Evolutionary conservation across 176 grass and related monocot genomes (phyloP), one percentile per base, ranked within the genome.

Genomic region (Aegilops bicornis): DNA sequence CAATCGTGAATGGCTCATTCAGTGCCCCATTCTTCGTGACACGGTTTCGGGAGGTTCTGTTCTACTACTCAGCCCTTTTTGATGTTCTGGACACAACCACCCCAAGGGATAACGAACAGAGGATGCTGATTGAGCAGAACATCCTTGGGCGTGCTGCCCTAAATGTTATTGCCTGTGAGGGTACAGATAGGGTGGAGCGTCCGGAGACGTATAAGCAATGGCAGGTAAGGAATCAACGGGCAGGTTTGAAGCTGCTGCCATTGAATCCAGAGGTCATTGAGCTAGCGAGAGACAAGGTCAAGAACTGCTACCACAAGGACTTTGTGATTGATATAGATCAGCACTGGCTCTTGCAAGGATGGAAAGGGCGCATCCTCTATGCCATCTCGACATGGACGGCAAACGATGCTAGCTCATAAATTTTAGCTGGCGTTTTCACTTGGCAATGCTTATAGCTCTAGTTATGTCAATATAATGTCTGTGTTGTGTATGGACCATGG

Each of bases 171-270:
- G 86, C 94, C 0, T 97, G 94, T 33, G 94, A 97, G 81, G 91
- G 94, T 50, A 70, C 86, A 79, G 94, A 93, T 73, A 83, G 94
- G 64, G 91, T 94, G 83, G 92, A 90, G 75, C 92, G 94, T 22
- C 94, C 94, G 16, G 94, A 97, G 90, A 97, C 89, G 0, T 97
- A 97, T 78, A 97, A 93, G 79, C 94, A 97, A 31, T 97, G 94
- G 94, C 94, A 97, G 86, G 87, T 97, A 24, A 85, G 94, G 82
- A 84, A 97, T 84, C 90, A 92, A 31, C 89, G 91, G 42, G 89
- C 91, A 3, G 94, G 94, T 64, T 79, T 97, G 75, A 97, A 92
- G 89, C 94, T 94, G 83, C 79, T 92, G 14, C 89, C 85, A 5
- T 15, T 94, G 85, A 92, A 92, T 83, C 62, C 67, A 76, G 79